These are phyloP conservation scores for Metschnikowia corniflorae DNA, from an alignment of 805 yeast genomes.

Conservation along the genomic window DNA sequence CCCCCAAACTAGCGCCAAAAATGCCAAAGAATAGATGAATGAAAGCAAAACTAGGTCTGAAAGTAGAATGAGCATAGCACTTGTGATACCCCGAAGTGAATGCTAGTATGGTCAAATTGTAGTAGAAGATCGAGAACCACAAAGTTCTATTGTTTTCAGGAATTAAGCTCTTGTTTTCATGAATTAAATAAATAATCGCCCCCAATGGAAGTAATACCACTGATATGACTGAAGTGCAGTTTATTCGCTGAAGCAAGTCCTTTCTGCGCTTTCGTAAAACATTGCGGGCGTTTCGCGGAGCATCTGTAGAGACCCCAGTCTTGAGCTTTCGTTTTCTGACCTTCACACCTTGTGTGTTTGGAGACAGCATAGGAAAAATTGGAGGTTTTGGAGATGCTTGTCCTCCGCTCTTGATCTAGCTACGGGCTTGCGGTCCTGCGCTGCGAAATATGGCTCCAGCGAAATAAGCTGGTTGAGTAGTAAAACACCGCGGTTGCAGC, in stretches of 20 bases:
- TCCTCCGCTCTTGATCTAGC: too few species aligned
- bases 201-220: slow-evolving; percentile 34
- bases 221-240: slow-evolving; percentile 32
- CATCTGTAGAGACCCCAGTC: slow-evolving; percentile 13
- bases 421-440: too few species aligned
- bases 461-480: too few species aligned
- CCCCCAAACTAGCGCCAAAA: slow-evolving; percentile 67
- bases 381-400: too few species aligned
- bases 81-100: slow-evolving; percentile 43
- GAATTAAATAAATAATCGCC: slow-evolving; percentile 26
- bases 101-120: slow-evolving; percentile 35
- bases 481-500: too few species aligned
- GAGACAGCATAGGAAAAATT: slow-evolving; percentile 2
- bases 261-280: slow-evolving; percentile 34
- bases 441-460: too few species aligned
- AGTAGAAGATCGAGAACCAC: slow-evolving; percentile 30
- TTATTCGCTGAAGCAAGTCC: slow-evolving; percentile 35
- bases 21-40: slow-evolving; percentile 51
- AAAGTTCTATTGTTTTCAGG: slow-evolving; percentile 30
- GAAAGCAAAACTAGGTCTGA: slow-evolving; percentile 25
- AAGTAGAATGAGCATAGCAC: slow-evolving; percentile 39
- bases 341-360: slow-evolving; percentile 15
- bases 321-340: slow-evolving; percentile 25
- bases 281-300: slow-evolving; percentile 24
- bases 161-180: slow-evolving; percentile 19